phyloP scores from a whole-genome alignment of 805 yeast genomes.

The Tetrapisispora taiwanensis region DNA sequence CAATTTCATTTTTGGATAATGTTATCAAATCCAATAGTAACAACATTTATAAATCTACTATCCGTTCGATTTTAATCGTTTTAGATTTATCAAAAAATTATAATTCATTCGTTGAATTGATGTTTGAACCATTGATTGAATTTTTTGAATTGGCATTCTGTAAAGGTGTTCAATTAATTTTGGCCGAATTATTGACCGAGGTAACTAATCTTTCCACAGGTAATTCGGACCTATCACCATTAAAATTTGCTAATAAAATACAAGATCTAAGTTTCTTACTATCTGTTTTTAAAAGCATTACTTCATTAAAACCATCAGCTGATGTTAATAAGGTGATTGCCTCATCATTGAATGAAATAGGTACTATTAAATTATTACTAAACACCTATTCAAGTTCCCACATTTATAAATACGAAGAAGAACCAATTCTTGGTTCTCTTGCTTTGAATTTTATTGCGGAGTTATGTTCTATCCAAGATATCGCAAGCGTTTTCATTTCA shows the following conservation, averaged over 20 bases:
- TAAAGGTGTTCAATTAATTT: slow-evolving; percentile 50
- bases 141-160: slow-evolving; percentile 56
- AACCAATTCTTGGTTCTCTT: slow-evolving; percentile 62
- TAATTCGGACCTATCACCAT: slow-evolving; percentile 12
- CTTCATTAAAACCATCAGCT: slow-evolving; percentile 38
- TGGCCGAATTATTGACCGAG: slow-evolving; percentile 49
- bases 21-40: slow-evolving; percentile 31
- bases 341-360: slow-evolving; percentile 42
- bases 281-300: slow-evolving; percentile 51
- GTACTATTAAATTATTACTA: slow-evolving; percentile 51
- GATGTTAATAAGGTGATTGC: slow-evolving; percentile 43
- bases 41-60: slow-evolving; percentile 46
- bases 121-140: slow-evolving; percentile 43
- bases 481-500: slow-evolving; percentile 57
- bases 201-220: slow-evolving; percentile 33
- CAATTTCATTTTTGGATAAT: slow-evolving; percentile 38
- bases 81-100: slow-evolving; percentile 37
- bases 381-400: slow-evolving; percentile 63
- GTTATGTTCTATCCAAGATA: slow-evolving; percentile 45
- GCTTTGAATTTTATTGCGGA: slow-evolving; percentile 61
- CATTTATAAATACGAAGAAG: slow-evolving; percentile 46
- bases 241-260: slow-evolving; percentile 37
- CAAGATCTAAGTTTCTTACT: slow-evolving; percentile 59
- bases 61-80: slow-evolving; percentile 45
- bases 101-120: slow-evolving; percentile 34